Evolutionary conservation across 192 early-diverging fungal species (phyloP), one percentile per base, ranked within the genome.

Genomic region (Backusella mclennaniae): DNA sequence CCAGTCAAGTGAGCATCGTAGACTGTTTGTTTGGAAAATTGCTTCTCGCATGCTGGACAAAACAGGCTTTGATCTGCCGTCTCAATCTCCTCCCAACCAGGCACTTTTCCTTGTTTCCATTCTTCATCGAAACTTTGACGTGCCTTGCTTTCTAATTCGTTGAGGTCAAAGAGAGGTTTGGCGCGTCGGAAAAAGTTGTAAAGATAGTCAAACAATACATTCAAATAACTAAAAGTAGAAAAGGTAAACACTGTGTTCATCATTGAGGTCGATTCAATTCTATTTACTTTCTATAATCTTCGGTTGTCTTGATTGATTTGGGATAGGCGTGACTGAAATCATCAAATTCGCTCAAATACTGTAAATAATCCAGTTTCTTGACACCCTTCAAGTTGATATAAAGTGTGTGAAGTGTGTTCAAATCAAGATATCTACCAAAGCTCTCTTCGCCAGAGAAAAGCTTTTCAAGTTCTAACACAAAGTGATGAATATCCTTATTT

Each of bases 361-460:
- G 86, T 26, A 95, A 81, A 72, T 96, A 96, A 73, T 89, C 87
- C 2, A 85, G 69, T 63, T 84, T 81, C 71, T 86, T 86, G 66
- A 92, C 77, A 29, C 76, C 80, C 56, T 92, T 92, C 19, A 99
- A 80, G 73, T 97, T 97, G 73, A 96, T 80, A 77, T 94, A 99
- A n/a, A 86, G 84, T 41, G 91, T 89, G 83, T 95, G 90, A 74
- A 92, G 81, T 21, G 83, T 88, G 74, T 98, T 89, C 29, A 99
- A 85, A 80, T 99, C 96, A 80, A 99, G 81, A 71, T 94, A 95
- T 49, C 90, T 87, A 56, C 97, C 96, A 41, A 89, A 71, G 3
- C 86, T 81, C 82, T 99, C 96, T 84, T 99, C 97, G 23, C 95
- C 96, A n/a, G 94, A 94, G 80, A 97, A 98, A 80, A 94, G 85